Percentiles rank a stretch among this genome's conserved stretches.
Conservation (phyloP, 176 grass and related monocot species). For the Cenchrus fungigraminus region DNA sequence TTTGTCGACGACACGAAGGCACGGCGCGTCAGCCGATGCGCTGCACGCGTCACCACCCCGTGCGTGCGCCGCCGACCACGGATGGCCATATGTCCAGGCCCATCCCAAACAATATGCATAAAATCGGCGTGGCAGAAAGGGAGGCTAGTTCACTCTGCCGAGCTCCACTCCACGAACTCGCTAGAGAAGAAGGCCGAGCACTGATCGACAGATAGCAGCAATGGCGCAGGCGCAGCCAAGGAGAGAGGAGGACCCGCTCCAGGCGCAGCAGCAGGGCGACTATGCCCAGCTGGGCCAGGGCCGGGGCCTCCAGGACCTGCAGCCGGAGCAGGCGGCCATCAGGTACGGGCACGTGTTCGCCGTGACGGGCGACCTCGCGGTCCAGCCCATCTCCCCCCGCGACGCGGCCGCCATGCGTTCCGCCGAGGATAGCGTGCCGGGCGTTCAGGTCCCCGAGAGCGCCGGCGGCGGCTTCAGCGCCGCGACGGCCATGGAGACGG, state of each 20-base stretch:
- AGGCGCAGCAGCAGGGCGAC: background rate
- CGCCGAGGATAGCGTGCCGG: conserved; percentile 48
- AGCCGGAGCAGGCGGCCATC: conserved; percentile 23
- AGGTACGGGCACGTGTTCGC: conserved; percentile 69
- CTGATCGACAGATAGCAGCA: background rate
- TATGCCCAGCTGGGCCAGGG: background rate
- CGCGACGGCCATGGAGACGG: conserved; percentile 65
- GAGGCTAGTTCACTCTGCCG: background rate
- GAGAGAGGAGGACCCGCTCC: background rate
- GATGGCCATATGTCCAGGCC: too few species aligned
- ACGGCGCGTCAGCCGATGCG: background rate
- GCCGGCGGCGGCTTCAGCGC: conserved; percentile 47
- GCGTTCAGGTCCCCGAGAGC: conserved; percentile 43
- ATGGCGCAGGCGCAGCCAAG: conserved; percentile 33
- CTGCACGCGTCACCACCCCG: background rate
- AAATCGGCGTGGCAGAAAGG: background rate
- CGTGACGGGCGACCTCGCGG: conserved; percentile 54
- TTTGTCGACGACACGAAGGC: background rate
- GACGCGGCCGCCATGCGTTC: conserved; percentile 72
- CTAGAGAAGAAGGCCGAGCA: background rate
- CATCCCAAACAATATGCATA: too few species aligned
- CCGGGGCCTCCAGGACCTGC: background rate
- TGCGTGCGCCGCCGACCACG: background rate
- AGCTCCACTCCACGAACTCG: background rate
- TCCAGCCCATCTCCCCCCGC: conserved; percentile 43